Evolutionary conservation across 208 protist genomes (phyloP).

Genomic region (Crithidia brevicula): DNA sequence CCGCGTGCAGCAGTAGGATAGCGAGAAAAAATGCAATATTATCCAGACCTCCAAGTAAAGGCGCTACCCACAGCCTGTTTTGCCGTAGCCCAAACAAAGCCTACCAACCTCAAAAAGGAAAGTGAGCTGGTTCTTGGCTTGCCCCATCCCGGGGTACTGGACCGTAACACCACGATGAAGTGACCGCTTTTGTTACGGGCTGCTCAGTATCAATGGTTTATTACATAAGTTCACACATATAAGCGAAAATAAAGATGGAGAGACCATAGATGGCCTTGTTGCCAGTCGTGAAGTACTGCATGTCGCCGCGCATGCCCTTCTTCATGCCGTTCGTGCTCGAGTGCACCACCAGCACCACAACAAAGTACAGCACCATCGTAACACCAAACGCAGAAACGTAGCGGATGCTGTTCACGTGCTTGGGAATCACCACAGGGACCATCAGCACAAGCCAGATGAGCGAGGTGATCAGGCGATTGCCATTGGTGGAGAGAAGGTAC

Average conservation of each 20-base stretch:
- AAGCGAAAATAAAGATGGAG: conserved; percentile 62
- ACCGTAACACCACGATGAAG: conserved; percentile 40
- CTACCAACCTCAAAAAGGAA: too few relatives aligned
- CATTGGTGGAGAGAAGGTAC: conserved; percentile 31
- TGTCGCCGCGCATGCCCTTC: conserved; percentile 21
- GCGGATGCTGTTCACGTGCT: conserved; percentile 64
- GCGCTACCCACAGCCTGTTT: too few relatives aligned
- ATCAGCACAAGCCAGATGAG: conserved; percentile 58
- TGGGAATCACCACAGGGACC: conserved; percentile 55
- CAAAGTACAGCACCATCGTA: conserved; percentile 56
- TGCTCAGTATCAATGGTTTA: too few relatives aligned
- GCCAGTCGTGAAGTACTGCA: conserved; percentile 44
- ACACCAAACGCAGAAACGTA: conserved; percentile 54
- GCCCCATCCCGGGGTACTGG: conserved; percentile 43
- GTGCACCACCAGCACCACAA: conserved; percentile 55
- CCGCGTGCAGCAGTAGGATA: too few relatives aligned
- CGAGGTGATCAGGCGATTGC: conserved; percentile 37
- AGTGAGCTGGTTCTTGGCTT: too few relatives aligned
- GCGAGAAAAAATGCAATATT: too few relatives aligned
- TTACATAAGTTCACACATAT: conserved; percentile 78
- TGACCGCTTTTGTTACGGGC: too few relatives aligned
- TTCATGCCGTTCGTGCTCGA: conserved; percentile 41
- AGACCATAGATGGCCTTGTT: conserved; percentile 45
- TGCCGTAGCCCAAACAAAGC: too few relatives aligned
- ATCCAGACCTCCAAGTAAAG: too few relatives aligned